Conservation (phyloP, 768 basidiomycete species). For the Pulveroboletus ravenelii region DNA sequence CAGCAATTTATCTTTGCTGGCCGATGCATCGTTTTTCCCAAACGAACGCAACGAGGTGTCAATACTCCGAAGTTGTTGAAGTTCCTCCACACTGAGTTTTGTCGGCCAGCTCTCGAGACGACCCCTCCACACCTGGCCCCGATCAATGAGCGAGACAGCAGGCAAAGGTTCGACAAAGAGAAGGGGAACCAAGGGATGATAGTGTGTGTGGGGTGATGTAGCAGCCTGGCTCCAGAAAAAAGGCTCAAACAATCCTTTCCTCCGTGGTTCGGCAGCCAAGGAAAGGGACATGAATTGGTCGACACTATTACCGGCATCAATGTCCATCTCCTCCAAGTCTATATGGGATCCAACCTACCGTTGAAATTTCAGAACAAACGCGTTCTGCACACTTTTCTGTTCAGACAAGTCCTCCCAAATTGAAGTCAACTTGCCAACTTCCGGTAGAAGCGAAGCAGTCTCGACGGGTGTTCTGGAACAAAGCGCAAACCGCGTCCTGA, state of each 20-base stretch:
- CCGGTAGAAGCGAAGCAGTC: constrained; percentile 40
- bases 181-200: constrained; percentile 55
- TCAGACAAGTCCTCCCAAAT: constrained; percentile 54
- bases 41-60: constrained; percentile 41
- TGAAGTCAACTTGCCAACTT: constrained; percentile 44
- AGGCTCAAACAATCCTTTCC: constrained; percentile 72
- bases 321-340: background rate
- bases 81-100: constrained; percentile 47
- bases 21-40: constrained; percentile 11
- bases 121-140: constrained; percentile 57
- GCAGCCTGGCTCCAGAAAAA: constrained; percentile 61
- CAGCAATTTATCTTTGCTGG: constrained; percentile 25
- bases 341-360: constrained; percentile 39
- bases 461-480: constrained; percentile 42
- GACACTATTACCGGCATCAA: constrained; percentile 37
- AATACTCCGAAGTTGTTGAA: constrained; percentile 51
- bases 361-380: constrained; percentile 53
- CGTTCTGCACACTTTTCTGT: constrained; percentile 35
- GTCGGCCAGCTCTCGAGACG: constrained; percentile 61
- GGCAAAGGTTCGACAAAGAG: constrained; percentile 76
- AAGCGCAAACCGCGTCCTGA: constrained; percentile 46
- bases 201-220: constrained; percentile 34
- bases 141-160: constrained; percentile 61
- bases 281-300: constrained; percentile 80
- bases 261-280: constrained; percentile 65